Evolutionary conservation across 768 basidiomycete species (phyloP).

Genomic region (Tylopilus subfusipes): DNA sequence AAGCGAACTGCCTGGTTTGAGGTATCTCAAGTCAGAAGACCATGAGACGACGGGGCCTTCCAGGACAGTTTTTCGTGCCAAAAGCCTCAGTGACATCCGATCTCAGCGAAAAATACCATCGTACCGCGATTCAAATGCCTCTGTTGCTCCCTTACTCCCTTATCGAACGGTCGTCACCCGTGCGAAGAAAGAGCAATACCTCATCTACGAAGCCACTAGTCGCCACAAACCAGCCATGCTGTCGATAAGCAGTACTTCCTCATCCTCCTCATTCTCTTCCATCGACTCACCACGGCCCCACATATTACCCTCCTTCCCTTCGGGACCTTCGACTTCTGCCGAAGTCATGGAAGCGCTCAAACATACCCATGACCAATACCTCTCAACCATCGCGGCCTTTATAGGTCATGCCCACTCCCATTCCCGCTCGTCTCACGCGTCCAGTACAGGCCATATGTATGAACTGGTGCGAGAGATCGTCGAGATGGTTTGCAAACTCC

Average conservation of each 20-base stretch:
- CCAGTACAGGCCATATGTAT: conserved; percentile 89
- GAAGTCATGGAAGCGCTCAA: conserved; percentile 76
- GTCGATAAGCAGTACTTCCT: conserved; percentile 71
- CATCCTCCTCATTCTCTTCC: conserved; percentile 67
- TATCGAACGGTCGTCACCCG: conserved; percentile 26
- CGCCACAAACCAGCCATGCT: conserved; percentile 42
- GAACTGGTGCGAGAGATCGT: conserved; percentile 94
- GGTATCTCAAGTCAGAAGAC: conserved; percentile 28
- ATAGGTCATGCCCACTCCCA: conserved; percentile 97
- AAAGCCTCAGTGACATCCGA: conserved; percentile 53
- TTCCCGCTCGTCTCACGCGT: conserved; percentile 84
- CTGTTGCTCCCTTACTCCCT: conserved; percentile 35
- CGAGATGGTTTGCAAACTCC: conserved; percentile 86
- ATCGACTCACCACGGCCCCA: conserved; percentile 47
- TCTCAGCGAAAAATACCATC: conserved; percentile 27
- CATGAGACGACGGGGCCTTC: conserved; percentile 19
- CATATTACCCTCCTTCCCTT: conserved; percentile 57
- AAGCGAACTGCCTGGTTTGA: conserved; percentile 27
- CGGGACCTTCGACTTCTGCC: conserved; percentile 63
- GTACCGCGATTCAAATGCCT: conserved; percentile 38
- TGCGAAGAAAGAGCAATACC: conserved; percentile 39
- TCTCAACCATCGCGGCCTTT: conserved; percentile 94
- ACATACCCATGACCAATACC: conserved; percentile 82
- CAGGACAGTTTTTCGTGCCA: conserved; percentile 40
- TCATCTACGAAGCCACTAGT: conserved; percentile 34